Base-by-base conservation (phyloP, 2,329 filamentous ascomycete species). In the Ilyonectria mors-panacis region DNA sequence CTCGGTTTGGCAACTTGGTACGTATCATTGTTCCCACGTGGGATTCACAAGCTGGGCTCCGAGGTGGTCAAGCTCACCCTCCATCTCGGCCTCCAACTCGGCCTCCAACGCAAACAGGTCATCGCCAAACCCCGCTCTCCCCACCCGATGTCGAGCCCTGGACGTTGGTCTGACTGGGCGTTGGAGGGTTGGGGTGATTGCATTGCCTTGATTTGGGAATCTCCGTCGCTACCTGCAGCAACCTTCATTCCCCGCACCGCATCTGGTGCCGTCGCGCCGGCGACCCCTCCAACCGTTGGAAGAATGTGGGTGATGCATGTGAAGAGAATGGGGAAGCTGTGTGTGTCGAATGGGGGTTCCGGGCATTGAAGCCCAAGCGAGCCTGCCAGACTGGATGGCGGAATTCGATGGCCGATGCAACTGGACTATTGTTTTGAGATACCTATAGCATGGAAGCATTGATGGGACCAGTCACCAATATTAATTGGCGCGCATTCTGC, bases 321-420 rank as follows among this genome's bases (percentile, higher is more conserved):
- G 70, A 72, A 69, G 42, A 56, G 54, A 48, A 33, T 39, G 39
- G 50, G 66, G 55, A 61, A 68, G 48, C 59, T 51, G 30, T 35
- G 30, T 44, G 30, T 33, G 28, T 61, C 37, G n/a, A 26, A 62
- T 53, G 57, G 53, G 47, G n/a, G 44, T 30, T 13, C 44, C 59
- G 63, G 69, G 56, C 39, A 56, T 55, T 55, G 57, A 66, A 56
- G 53, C 45, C 64, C 58, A 71, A 63, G 59, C 64, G 59, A 68
- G 56, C 42, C 47, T 26, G 30, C 54, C 28, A 47, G 51, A 59
- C 53, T 55, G 10, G 39, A 45, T 28, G 47, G 19, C 59, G 54
- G 59, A 63, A 63, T 54, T 63, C n/a, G 42, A 66, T 44, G 59
- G 37, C 59, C 37, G 59, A 59, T 55, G 58, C 26, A 59, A 55